Percentiles rank a stretch among this genome's conserved stretches.
Conservation (phyloP, 2,329 filamentous ascomycete species). For the Nigrospora osmanthi region DNA sequence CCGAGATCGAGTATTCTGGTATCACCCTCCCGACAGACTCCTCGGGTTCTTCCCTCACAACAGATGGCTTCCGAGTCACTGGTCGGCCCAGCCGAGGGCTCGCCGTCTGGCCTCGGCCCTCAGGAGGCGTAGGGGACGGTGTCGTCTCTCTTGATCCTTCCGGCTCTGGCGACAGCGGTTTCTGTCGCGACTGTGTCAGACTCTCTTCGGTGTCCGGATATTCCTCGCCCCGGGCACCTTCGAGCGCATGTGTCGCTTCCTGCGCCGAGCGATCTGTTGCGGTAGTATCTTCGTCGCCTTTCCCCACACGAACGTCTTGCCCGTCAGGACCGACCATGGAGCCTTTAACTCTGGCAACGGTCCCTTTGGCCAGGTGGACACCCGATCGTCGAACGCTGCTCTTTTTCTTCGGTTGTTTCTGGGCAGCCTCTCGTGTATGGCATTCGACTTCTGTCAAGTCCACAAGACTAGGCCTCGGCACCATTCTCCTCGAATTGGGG, state of each 20-base stretch:
- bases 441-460: conserved; percentile 28
- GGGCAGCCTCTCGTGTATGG: conserved; percentile 27
- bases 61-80: conserved; percentile 31
- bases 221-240: too few species aligned
- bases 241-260: too few species aligned
- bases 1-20: too few species aligned
- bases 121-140: too few species aligned
- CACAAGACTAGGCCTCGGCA: conserved; percentile 37
- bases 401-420: conserved; percentile 32
- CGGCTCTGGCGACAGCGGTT: too few species aligned
- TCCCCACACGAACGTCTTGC: conserved; percentile 7
- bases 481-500: conserved; percentile 57
- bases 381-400: conserved; percentile 31
- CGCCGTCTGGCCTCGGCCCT: too few species aligned
- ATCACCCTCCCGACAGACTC: conserved; percentile 22
- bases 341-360: conserved; percentile 41
- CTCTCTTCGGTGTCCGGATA: too few species aligned
- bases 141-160: too few species aligned
- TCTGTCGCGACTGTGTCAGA: too few species aligned
- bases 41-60: conserved; percentile 37
- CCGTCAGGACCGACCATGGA: conserved; percentile 31
- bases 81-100: not conserved
- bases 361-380: conserved; percentile 42
- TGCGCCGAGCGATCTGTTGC: too few species aligned
- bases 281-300: conserved; percentile 9